These are phyloP conservation scores for Rubia tinctorum DNA, from an alignment of 305 asterid species.

Conservation along the genomic window DNA sequence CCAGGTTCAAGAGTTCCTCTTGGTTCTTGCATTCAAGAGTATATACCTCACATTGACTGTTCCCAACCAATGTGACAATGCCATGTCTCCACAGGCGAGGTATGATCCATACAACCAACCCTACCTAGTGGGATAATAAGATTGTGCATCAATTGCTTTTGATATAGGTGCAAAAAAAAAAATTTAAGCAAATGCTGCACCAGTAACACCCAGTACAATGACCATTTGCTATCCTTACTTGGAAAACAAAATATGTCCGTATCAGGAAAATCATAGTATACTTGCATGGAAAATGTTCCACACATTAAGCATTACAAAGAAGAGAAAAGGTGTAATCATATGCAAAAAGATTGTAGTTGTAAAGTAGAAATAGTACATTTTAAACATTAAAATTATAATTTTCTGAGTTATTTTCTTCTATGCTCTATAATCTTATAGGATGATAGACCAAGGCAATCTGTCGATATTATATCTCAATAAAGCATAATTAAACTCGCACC, in stretches of 20 bases:
- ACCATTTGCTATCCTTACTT: background rate
- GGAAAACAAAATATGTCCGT: background rate
- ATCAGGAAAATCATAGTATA: background rate
- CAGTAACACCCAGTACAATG: background rate
- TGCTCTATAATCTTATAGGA: background rate
- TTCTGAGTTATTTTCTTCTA: background rate
- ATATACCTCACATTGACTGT: background rate
- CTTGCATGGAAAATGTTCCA: background rate
- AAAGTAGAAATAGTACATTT: background rate
- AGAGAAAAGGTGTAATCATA: background rate
- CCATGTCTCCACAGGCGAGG: background rate
- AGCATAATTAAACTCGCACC: constrained; percentile 7
- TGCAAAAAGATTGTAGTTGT: background rate
- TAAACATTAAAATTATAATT: background rate
- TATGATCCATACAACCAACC: no score
- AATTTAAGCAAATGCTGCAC: background rate
- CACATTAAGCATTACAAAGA: background rate
- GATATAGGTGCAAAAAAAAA: background rate
- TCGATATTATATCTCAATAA: background rate
- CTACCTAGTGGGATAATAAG: no score
- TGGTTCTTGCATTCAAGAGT: background rate
- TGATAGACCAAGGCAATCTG: background rate
- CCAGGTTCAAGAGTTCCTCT: background rate
- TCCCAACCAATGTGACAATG: background rate
- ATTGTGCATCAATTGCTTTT: background rate